These are phyloP conservation scores for Thermothielavioides terrestris DNA, from an alignment of 495 filamentous ascomycete species.

Conservation along the genomic window DNA sequence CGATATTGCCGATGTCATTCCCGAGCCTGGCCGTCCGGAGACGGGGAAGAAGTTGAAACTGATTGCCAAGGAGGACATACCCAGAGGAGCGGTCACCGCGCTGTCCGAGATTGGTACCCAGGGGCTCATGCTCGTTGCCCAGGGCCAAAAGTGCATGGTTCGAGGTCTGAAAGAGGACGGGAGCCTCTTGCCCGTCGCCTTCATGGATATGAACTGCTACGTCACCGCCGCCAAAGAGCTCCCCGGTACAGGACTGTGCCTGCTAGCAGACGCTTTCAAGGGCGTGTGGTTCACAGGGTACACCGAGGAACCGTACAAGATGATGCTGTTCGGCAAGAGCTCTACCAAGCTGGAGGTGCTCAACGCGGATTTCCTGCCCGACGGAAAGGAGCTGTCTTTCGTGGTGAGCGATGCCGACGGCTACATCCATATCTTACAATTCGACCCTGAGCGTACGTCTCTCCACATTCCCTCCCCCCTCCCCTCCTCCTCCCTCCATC, in stretches of 20 bases:
- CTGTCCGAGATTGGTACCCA: conserved; percentile 83
- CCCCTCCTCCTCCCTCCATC: neutral
- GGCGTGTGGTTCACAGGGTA: conserved; percentile 94
- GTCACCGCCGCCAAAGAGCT: conserved; percentile 75
- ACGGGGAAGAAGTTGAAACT: conserved; percentile 78
- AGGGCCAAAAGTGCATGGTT: conserved; percentile 97
- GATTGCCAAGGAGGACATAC: conserved; percentile 76
- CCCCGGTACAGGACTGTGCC: conserved; percentile 68
- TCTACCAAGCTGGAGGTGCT: conserved; percentile 65
- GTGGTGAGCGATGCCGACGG: conserved; percentile 77
- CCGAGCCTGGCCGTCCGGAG: conserved; percentile 76
- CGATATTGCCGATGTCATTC: conserved; percentile 82
- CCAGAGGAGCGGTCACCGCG: conserved; percentile 84
- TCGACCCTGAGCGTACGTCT: conserved; percentile 73
- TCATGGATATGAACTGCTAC: conserved; percentile 95
- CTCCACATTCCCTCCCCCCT: neutral
- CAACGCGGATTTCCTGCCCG: conserved; percentile 79
- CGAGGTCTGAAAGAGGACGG: conserved; percentile 92
- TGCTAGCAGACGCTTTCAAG: conserved; percentile 83
- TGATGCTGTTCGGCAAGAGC: conserved; percentile 88
- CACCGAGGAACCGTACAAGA: conserved; percentile 88
- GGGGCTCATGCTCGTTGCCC: conserved; percentile 81
- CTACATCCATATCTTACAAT: conserved; percentile 81
- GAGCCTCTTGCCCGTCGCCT: conserved; percentile 83
- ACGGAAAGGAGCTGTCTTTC: conserved; percentile 73